Percentiles rank a stretch among this genome's conserved stretches.
Evolutionary conservation across 768 basidiomycete genomes (phyloP).

Genomic region (Gyrodon lividus): DNA sequence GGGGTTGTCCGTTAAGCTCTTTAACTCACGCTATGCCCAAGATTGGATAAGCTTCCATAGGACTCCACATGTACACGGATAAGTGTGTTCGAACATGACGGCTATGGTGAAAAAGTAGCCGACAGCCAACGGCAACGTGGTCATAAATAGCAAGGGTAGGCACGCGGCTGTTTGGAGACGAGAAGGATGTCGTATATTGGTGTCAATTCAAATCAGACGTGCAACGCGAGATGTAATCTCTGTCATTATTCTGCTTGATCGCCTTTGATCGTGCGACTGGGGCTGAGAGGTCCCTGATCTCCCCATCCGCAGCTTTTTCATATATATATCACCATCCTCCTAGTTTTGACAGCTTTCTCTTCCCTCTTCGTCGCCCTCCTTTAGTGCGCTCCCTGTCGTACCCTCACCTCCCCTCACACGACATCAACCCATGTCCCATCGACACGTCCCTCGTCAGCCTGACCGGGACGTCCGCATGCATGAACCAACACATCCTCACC

Average conservation of each 20-base stretch:
- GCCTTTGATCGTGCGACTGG: conserved; percentile 64
- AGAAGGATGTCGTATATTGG: conserved; percentile 33
- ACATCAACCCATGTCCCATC: conserved; percentile 51
- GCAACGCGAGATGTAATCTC: conserved; percentile 48
- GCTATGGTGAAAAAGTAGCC: conserved; percentile 33
- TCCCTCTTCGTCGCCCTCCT: conserved; percentile 41
- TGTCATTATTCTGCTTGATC: conserved; percentile 44
- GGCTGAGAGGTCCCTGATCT: conserved; percentile 42
- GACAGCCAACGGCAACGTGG: conserved; percentile 49
- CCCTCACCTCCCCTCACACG: conserved; percentile 20
- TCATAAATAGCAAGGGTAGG: conserved; percentile 43
- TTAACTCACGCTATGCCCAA: conserved; percentile 36
- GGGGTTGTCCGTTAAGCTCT: conserved; percentile 42
- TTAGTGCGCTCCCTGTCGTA: conserved; percentile 26
- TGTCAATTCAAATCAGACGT: conserved; percentile 37
- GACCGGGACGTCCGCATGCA: conserved; percentile 66
- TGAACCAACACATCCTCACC: conserved; percentile 47
- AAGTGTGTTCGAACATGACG: conserved; percentile 42
- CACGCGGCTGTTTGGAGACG: conserved; percentile 56
- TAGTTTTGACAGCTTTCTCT: conserved; percentile 45
- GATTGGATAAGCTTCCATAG: conserved; percentile 38
- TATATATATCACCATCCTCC: conserved; percentile 59
- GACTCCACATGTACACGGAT: conserved; percentile 33
- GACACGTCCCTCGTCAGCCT: conserved; percentile 58
- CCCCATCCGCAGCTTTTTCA: conserved; percentile 40